Percentiles rank a stretch among this genome's conserved stretches.
These are phyloP conservation scores for Pogostemon cablin DNA, from an alignment of 257 asterid species.

Conservation along the genomic window DNA sequence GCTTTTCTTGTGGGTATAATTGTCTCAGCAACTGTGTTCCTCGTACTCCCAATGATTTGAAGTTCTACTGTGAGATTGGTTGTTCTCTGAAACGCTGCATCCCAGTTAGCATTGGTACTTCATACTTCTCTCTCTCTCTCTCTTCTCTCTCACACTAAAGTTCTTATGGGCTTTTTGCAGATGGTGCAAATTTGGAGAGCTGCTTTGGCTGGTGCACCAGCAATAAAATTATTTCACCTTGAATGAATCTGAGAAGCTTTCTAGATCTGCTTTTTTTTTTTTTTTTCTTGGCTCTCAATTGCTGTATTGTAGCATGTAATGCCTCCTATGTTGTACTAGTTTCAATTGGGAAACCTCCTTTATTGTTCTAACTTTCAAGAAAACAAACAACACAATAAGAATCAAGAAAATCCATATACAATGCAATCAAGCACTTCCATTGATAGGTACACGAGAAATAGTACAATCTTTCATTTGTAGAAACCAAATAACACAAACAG, in stretches of 20 bases:
- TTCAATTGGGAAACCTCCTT: background rate
- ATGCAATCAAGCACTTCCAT: background rate
- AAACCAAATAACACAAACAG: background rate
- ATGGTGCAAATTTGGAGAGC: conserved; percentile 37
- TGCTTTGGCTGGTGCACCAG: conserved; percentile 33
- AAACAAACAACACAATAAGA: background rate
- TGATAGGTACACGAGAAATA: too few species aligned
- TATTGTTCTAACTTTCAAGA: background rate
- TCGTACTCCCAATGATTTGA: conserved; percentile 6
- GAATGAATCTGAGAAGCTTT: background rate
- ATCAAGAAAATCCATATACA: background rate
- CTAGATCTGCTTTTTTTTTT: background rate
- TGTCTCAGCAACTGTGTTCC: conserved; percentile 25
- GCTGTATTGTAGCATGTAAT: background rate
- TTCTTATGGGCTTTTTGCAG: conserved; percentile 36
- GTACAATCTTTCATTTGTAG: too few species aligned
- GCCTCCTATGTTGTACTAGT: background rate
- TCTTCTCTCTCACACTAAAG: conserved; percentile 2
- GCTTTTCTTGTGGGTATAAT: conserved; percentile 19
- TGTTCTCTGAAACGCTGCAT: conserved; percentile 33
- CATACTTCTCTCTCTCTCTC: background rate
- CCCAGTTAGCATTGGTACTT: background rate
- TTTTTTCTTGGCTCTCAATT: background rate
- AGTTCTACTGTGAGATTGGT: conserved; percentile 25
- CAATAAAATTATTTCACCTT: conserved; percentile 7